Evolutionary conservation across 306 rosid species (phyloP).

Genomic region (Cucurbita maxima): DNA sequence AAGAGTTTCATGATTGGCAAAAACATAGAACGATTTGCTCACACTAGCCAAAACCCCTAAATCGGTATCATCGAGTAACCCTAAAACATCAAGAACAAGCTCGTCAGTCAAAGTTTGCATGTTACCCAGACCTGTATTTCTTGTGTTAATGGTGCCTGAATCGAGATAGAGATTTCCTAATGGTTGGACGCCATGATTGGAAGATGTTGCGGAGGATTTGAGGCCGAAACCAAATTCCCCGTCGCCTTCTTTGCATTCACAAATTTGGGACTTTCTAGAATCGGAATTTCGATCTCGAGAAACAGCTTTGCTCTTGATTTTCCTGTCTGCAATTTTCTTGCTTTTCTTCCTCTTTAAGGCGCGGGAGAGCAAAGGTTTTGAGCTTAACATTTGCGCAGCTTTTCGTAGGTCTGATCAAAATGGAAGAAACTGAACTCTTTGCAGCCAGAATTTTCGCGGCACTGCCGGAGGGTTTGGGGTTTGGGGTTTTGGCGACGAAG

Average conservation of each 20-base stretch:
- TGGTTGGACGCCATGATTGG: conserved; percentile 68
- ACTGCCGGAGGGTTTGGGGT: not conserved
- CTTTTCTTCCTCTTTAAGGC: conserved; percentile 17
- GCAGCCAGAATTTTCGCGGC: not conserved
- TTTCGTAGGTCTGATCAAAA: not conserved
- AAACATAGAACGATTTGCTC: conserved; percentile 60
- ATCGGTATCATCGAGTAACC: conserved; percentile 32
- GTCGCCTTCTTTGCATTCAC: conserved; percentile 18
- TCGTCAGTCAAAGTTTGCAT: conserved; percentile 62
- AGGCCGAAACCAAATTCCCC: conserved; percentile 50
- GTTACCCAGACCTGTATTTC: conserved; percentile 80
- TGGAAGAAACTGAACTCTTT: not conserved
- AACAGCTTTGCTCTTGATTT: conserved; percentile 8
- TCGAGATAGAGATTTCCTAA: conserved; percentile 63
- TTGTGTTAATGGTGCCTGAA: conserved; percentile 45
- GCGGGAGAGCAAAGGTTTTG: conserved; percentile 20
- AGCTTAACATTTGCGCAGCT: conserved; percentile 15
- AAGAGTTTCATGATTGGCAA: conserved; percentile 67
- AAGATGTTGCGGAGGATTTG: conserved; percentile 56
- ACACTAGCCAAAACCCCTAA: conserved; percentile 59
- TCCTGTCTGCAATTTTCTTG: conserved; percentile 14
- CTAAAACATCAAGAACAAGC: conserved; percentile 72
- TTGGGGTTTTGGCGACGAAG: conserved; percentile 1
- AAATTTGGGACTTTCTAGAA: conserved; percentile 2
- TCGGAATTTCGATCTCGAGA: conserved; percentile 11